Conservation (phyloP, 1,284 basidiomycete genomes). For the Gomphus sp. region DNA sequence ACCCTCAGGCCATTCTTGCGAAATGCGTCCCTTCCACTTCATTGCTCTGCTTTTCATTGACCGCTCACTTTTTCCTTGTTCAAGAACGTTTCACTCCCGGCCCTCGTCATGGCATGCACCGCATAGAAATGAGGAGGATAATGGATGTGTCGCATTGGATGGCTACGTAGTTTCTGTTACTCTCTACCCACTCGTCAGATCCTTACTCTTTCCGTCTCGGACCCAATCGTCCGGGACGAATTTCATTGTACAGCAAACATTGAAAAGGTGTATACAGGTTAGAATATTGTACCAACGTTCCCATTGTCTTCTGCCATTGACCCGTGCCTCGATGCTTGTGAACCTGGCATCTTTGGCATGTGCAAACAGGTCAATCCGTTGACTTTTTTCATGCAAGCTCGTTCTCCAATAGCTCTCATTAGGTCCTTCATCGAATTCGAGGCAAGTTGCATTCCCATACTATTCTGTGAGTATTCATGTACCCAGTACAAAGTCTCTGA, state of each 20-base stretch:
- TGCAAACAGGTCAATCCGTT: not conserved
- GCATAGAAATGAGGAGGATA: slow-evolving; percentile 1
- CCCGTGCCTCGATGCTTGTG: not conserved
- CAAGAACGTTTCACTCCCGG: not conserved
- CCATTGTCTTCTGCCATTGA: not conserved
- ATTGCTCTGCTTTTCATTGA: slow-evolving; percentile 4
- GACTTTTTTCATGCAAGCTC: not conserved
- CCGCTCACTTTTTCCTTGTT: slow-evolving; percentile 3
- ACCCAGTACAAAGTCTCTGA: not conserved
- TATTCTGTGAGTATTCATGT: slow-evolving; percentile 4
- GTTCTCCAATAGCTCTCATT: not conserved
- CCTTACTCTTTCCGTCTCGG: slow-evolving; percentile 9
- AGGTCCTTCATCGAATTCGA: not conserved
- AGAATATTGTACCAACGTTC: slow-evolving; percentile 11
- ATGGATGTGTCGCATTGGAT: not conserved
- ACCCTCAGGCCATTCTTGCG: not conserved
- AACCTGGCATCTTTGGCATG: not conserved
- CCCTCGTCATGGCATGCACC: not conserved
- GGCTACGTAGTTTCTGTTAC: slow-evolving; percentile 9
- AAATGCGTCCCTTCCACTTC: slow-evolving; percentile 3
- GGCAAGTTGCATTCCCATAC: not conserved
- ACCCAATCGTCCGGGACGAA: slow-evolving; percentile 2
- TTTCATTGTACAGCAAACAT: slow-evolving; percentile 10
- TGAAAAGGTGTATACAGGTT: slow-evolving; percentile 11
- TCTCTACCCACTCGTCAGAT: not conserved